A percentile compares a stretch with the other conserved stretches of the same genome.
phyloP scores from a whole-genome alignment of 2,329 filamentous ascomycete genomes.

The Penicillium thymicola region DNA sequence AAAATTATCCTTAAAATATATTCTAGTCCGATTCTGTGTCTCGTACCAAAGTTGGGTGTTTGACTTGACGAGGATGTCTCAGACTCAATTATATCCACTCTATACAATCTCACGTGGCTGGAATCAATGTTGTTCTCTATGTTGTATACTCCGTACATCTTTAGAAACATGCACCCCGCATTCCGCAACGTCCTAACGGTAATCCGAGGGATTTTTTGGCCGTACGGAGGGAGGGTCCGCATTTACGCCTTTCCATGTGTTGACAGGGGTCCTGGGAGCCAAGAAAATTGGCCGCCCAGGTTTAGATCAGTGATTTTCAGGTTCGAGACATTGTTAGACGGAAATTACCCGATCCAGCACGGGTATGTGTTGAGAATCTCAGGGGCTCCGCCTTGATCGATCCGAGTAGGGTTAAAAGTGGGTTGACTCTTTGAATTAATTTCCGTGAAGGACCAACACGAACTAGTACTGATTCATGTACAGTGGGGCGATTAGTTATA shows the following conservation, averaged over 20 bases:
- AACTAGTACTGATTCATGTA: neutral
- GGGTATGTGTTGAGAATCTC: neutral
- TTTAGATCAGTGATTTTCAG: no score
- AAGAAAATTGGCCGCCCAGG: no score
- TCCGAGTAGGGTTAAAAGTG: neutral
- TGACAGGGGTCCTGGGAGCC: neutral
- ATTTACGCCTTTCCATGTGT: neutral
- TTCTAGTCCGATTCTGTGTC: no score
- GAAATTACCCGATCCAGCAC: neutral
- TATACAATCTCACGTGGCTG: neutral
- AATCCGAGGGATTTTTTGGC: neutral
- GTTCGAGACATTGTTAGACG: neutral
- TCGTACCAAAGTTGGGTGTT: neutral
- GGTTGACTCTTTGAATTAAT: neutral
- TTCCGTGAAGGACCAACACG: neutral
- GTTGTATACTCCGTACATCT: neutral
- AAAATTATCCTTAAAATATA: no score
- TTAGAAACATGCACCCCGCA: neutral
- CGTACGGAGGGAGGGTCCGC: neutral
- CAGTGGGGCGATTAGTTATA: no score
- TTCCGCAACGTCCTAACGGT: neutral
- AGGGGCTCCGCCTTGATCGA: neutral
- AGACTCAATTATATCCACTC: neutral
- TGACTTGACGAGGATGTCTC: neutral
- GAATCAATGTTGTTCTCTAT: neutral